Base-by-base conservation (phyloP, 2,329 filamentous ascomycete species). In the Hypomyces perniciosus region DNA sequence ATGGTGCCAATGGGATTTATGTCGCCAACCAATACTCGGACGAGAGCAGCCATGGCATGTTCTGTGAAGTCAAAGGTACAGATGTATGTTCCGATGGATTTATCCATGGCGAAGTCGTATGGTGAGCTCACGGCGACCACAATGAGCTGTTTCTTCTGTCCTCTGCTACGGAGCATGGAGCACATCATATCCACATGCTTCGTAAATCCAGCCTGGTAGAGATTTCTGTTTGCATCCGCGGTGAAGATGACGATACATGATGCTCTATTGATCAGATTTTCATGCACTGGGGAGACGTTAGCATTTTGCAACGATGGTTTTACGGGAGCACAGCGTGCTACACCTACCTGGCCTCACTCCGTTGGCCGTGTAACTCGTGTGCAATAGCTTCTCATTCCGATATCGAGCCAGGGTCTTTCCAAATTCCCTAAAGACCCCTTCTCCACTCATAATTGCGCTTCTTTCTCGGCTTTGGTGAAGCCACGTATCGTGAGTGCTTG, bases 21-120 rank as follows among this genome's bases (percentile, higher is more conserved):
- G 54, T 95, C 88, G 8, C 91, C 91, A 59, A 92, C 92, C 0
- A 96, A 72, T 0, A 89, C 86, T 52, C 89, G 84, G 13, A 95
- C 89, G 4, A 96, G 73, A 1, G 90, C 88, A 54, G 86, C 84
- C 72, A 96, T 81, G 13, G 92, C 90, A 6, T 88, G 92, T 61
- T 96, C 92, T 1, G 92, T 96, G 62, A 96, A 96, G 70, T 96
- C 91, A 66, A 95, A 96, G 0, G 91, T 96, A 72, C 92, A 96
- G 38, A 97, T 79, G 61, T 96, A 96, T 1, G 91, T 96, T 5
- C 88, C 88, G 38, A 97, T 92, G 1, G 84, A 84, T 57, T 86
- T 86, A 62, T 97, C 92, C 80, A 92, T 90, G 41, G 90, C 90
- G 65, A 97, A 97, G 66, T 97, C 92, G 67, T 96, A 97, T 0